Evolutionary conservation across 495 filamentous ascomycete genomes (phyloP).

Genomic region (Trichocladium uniseriatum): DNA sequence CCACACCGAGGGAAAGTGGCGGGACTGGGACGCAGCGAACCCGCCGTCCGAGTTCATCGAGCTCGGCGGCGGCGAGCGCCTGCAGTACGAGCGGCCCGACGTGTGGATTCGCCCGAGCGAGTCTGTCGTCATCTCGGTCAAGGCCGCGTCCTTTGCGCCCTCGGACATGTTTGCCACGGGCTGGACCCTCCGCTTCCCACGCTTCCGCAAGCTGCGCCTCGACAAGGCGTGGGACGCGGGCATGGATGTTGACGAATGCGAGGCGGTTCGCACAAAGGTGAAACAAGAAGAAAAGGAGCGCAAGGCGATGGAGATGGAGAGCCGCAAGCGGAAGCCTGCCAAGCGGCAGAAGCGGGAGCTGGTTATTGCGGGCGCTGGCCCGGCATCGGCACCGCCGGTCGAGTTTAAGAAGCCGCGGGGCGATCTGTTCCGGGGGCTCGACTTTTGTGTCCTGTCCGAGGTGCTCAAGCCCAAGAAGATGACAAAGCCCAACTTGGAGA

Average conservation of each 20-base stretch:
- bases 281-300: constrained; percentile 62
- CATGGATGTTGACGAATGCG: constrained; percentile 67
- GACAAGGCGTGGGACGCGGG: constrained; percentile 81
- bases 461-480: constrained; percentile 46
- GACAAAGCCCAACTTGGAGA: constrained; percentile 72
- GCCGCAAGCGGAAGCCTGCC: constrained; percentile 50
- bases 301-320: constrained; percentile 75
- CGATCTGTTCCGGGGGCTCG: constrained; percentile 57
- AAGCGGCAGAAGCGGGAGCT: constrained; percentile 61
- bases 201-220: constrained; percentile 71
- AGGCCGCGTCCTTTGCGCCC: constrained; percentile 69
- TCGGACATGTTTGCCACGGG: constrained; percentile 71
- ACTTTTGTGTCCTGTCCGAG: constrained; percentile 58
- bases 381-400: constrained; percentile 2
- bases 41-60: constrained; percentile 77
- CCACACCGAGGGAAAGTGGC: constrained; percentile 85
- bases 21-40: constrained; percentile 67
- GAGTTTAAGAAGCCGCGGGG: constrained; percentile 22
- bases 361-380: constrained; percentile 55
- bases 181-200: constrained; percentile 80
- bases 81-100: constrained; percentile 73
- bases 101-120: constrained; percentile 89
- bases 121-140: constrained; percentile 78
- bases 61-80: constrained; percentile 61
- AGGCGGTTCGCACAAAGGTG: constrained; percentile 57